Evolutionary conservation across 2,329 filamentous ascomycete genomes (phyloP).

Genomic region (Neonectria magnoliae): DNA sequence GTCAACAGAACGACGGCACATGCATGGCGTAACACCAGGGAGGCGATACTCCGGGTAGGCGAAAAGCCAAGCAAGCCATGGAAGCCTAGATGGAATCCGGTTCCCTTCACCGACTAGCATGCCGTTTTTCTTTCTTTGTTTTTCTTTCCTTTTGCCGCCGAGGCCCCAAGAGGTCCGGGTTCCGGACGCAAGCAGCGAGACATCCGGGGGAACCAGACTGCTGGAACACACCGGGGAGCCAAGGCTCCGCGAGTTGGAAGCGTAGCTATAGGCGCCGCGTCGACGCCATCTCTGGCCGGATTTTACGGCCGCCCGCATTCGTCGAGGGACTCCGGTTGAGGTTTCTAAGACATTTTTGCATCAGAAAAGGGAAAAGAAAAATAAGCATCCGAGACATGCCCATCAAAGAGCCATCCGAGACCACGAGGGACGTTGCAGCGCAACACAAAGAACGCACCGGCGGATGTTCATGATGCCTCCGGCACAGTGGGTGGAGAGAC

Average conservation of each 20-base stretch:
- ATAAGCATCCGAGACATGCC: neutral
- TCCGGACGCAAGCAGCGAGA: neutral
- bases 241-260: constrained; percentile 8
- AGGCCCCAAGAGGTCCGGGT: constrained; percentile 5
- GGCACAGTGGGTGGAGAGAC: too few relatives aligned
- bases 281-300: constrained; percentile 2
- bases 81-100: neutral
- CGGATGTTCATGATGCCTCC: neutral
- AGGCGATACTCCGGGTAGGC: constrained; percentile 11
- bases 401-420: neutral
- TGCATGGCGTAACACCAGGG: neutral
- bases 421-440: neutral
- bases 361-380: neutral
- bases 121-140: neutral
- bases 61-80: constrained; percentile 6
- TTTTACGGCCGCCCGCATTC: constrained; percentile 5
- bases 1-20: neutral
- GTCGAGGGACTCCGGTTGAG: neutral
- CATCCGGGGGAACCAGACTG: neutral
- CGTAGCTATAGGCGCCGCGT: constrained; percentile 1
- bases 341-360: neutral
- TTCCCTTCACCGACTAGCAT: neutral
- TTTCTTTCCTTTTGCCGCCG: neutral
- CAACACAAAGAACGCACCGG: neutral
- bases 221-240: constrained; percentile 2